Conservation (phyloP, 306 rosid genomes). For the Ormosia semicastrata region DNA sequence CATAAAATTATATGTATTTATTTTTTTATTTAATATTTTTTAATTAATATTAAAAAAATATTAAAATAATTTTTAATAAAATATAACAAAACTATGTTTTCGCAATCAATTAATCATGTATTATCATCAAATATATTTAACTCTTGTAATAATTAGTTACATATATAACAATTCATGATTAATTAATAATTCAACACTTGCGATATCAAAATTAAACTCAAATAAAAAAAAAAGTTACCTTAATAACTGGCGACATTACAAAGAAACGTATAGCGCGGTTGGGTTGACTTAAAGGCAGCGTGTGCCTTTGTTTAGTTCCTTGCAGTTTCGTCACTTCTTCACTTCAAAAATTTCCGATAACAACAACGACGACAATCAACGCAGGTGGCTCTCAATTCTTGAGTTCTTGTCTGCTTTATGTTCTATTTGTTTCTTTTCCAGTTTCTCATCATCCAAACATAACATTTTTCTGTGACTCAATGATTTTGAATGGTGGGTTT, state of each 20-base stretch:
- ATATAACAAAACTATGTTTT: no score
- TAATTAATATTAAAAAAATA: no score
- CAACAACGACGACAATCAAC: neutral
- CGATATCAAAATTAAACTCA: no score
- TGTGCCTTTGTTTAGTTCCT: neutral
- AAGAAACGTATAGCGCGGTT: neutral
- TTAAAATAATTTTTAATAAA: no score
- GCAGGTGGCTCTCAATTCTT: neutral
- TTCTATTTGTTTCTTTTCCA: neutral
- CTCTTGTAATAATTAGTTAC: no score
- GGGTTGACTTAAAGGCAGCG: neutral
- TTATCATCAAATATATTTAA: no score
- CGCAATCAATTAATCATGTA: no score
- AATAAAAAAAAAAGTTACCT: neutral
- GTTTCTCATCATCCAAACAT: constrained; percentile 15
- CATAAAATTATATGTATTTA: no score
- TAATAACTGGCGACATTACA: neutral
- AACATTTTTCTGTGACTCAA: no score
- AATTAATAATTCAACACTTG: no score
- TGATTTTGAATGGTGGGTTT: neutral
- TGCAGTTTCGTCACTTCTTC: neutral
- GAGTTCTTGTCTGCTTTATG: neutral
- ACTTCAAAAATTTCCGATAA: neutral
- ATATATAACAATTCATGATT: no score
- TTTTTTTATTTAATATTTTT: no score